A percentile compares a stretch with the other conserved stretches of the same genome.
These are phyloP conservation scores for Lasiodiplodia sp. DNA, from an alignment of 2,329 filamentous ascomycete genomes.

Conservation along the genomic window DNA sequence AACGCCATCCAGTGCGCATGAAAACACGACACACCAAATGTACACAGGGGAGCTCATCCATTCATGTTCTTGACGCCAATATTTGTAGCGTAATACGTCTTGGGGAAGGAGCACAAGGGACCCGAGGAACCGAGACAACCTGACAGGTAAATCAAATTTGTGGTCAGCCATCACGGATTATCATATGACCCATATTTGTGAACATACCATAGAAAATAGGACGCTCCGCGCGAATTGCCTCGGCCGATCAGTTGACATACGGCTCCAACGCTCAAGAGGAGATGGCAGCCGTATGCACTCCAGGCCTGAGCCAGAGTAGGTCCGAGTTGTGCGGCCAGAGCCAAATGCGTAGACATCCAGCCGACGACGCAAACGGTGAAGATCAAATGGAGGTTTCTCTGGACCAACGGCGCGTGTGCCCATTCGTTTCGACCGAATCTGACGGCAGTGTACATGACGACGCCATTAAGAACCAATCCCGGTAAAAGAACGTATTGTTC, in stretches of 20 bases:
- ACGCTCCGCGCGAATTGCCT: background rate
- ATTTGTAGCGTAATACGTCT: background rate
- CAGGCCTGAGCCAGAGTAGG: background rate
- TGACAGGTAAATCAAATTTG: background rate
- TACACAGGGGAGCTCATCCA: background rate
- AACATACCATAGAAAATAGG: background rate
- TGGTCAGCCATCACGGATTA: background rate
- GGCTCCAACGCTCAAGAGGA: background rate
- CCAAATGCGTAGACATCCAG: background rate
- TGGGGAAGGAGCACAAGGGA: background rate
- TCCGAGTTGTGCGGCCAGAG: background rate
- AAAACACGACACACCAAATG: background rate
- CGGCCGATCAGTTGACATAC: background rate
- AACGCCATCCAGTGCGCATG: background rate
- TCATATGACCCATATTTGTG: background rate
- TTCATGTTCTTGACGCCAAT: background rate
- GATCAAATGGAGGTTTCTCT: conserved; percentile 34
- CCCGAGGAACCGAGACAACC: background rate
- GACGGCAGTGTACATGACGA: conserved; percentile 57
- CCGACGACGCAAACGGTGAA: background rate
- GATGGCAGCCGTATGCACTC: background rate
- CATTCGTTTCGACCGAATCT: conserved; percentile 56
- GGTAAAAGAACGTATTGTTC: conserved; percentile 55
- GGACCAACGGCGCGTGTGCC: conserved; percentile 51
- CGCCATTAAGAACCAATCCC: conserved; percentile 60